phyloP scores from a whole-genome alignment of 495 filamentous ascomycete species.

The Aspergillus sclerotiicarbonarius region DNA sequence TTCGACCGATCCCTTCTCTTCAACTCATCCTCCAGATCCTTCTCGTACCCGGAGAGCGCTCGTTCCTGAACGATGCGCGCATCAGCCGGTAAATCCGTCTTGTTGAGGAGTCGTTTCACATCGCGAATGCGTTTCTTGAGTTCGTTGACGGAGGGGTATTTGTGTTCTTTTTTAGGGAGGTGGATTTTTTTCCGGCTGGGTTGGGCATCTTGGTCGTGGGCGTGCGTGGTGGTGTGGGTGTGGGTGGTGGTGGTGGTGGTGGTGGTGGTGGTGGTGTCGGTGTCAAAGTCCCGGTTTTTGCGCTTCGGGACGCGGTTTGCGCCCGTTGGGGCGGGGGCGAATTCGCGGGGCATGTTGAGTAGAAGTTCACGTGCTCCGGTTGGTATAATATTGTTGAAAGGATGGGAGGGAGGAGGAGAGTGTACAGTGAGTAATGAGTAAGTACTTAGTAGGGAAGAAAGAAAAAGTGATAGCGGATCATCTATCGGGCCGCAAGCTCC shows the following conservation, averaged over 20 bases:
- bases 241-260: background rate
- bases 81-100: conserved; percentile 67
- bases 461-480: conserved; percentile 21
- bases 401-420: background rate
- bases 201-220: background rate
- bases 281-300: conserved; percentile 27
- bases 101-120: conserved; percentile 57
- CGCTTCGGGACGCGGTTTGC: conserved; percentile 30
- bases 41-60: conserved; percentile 71
- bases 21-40: conserved; percentile 65
- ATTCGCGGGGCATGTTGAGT: conserved; percentile 10
- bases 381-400: background rate
- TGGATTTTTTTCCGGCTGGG: conserved; percentile 17
- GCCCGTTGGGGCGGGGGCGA: conserved; percentile 10
- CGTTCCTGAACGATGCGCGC: conserved; percentile 75
- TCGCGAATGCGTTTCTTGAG: conserved; percentile 54
- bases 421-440: background rate
- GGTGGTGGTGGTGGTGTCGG: conserved; percentile 13
- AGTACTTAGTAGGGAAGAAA: background rate
- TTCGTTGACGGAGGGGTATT: conserved; percentile 48
- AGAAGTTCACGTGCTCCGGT: background rate
- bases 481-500: conserved; percentile 24
- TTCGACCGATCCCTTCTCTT: conserved; percentile 59
- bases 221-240: conserved; percentile 19
- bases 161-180: conserved; percentile 27